Evolutionary conservation across 495 filamentous ascomycete genomes (phyloP).

Genomic region (Pseudevernia furfuracea): DNA sequence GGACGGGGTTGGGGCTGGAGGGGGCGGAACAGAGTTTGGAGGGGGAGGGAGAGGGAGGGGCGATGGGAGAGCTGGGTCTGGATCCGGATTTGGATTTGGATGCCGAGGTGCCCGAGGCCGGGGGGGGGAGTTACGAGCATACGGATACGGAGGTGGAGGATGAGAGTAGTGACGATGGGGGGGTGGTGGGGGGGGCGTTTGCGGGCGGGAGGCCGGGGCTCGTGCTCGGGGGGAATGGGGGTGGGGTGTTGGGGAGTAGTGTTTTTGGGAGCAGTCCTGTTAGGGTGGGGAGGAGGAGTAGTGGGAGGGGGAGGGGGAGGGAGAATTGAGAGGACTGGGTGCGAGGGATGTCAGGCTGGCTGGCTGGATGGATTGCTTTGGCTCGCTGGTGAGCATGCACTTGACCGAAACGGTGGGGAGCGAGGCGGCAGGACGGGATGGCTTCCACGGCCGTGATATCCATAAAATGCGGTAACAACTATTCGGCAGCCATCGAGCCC

Average conservation of each 20-base stretch:
- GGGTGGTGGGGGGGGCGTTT: constrained; percentile 6
- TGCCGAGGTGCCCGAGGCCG: constrained; percentile 43
- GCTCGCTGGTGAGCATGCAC: not conserved
- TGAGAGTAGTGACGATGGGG: constrained; percentile 32
- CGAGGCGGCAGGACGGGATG: not conserved
- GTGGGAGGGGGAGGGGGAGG: constrained; percentile 14
- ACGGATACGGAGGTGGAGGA: constrained; percentile 41
- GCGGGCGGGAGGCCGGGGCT: constrained; percentile 8
- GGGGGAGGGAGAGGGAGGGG: not conserved
- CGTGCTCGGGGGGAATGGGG: constrained; percentile 31
- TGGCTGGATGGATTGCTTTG: not conserved
- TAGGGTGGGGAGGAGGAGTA: constrained; percentile 10
- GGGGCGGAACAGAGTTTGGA: constrained; percentile 1
- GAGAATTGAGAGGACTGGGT: constrained; percentile 14
- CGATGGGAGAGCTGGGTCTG: no score
- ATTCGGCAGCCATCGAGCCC: no score
- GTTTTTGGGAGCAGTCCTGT: constrained; percentile 25
- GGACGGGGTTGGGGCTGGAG: not conserved
- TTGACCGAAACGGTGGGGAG: not conserved
- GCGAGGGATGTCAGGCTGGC: not conserved
- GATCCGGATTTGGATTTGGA: constrained; percentile 39
- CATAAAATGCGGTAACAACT: not conserved
- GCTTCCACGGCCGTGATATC: not conserved
- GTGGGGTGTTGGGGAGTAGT: constrained; percentile 16
- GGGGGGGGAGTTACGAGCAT: constrained; percentile 34